Base-by-base conservation (phyloP, 2,329 filamentous ascomycete genomes). In the Colletotrichum incanum region DNA sequence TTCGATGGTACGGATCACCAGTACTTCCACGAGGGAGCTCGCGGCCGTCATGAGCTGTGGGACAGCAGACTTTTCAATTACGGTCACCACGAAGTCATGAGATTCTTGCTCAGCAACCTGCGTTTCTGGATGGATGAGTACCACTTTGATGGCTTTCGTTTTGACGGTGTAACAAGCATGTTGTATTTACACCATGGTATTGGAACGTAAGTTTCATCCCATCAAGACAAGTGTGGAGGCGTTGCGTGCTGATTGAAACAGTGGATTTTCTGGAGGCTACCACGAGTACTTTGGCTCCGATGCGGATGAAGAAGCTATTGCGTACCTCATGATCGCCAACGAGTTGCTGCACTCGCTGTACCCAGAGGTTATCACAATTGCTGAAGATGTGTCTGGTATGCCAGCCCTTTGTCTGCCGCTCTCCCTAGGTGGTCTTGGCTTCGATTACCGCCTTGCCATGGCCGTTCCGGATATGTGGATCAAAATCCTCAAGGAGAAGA, bases 101-200 rank as follows among this genome's bases (percentile, higher is more conserved):
- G 96, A n/a, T 99, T 99, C 84, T 86, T 99, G 56, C 87, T 99
- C 34, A 98, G 95, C 82, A 99, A 99, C 80, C 84, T 99, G 70
- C 90, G 96, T 31, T 99, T 98, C 86, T 99, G 96, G 95, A 98
- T 99, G 95, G 96, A 98, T 68, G 95, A 98, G 83, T 99, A 98
- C 79, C 86, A 91, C 50, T 98, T 99, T 79, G 96, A 99, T 79
- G 96, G 96, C 31, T 99, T 98, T 88, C 91, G 96, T 52, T 99
- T 99, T 78, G 96, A 99, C 77, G 96, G 96, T 75, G 96, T 99
- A 64, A 99, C 96, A 1, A 98, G 95, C 84, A 99, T 99, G 95
- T 92, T 99, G 69, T 99, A 99, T 82, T 85, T 87, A 20, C 96
- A 99, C 80, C 96, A 99, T 80, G 96, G 96, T 58, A 98, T 99